Base-by-base conservation (phyloP, 2,329 filamentous ascomycete species). In the Fusarium austroafricanum region DNA sequence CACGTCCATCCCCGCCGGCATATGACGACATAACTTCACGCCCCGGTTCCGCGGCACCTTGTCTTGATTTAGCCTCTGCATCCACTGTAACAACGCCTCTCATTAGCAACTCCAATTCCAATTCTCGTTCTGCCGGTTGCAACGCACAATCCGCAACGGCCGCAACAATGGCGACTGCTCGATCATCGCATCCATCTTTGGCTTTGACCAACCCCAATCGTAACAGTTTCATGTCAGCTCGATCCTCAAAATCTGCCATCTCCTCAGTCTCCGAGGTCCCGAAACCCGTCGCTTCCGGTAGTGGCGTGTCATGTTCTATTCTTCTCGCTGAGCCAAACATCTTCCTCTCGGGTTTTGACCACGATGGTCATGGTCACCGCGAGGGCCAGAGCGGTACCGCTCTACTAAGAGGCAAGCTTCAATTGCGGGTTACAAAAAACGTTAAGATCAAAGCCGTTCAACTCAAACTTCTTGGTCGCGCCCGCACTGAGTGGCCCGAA, bases 401-500 rank as follows among this genome's bases (percentile, higher is more conserved):
- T 2, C 90, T 99, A 75, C 84, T 99, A 15, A 87, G 96, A 56
- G 96, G 96, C 18, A 94, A 90, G 69, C 79, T 99, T 56, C 90
- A 92, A 73, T 78, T 99, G 38, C 90, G 90, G 61, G 87, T 98
- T 14, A 90, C 92, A 44, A 98, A 98, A 76, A 92, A 92, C 68
- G 89, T 94, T 45, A 99, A 99, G 80, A 90, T 99, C 70, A 97
- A 97, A 82, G 91, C 93, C 6, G 87, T 99, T 23, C 94, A 92
- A 8, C 83, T 99, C 52, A 95, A 92, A 73, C 92, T 99, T 71
- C 87, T 90, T 39, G 96, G 95, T 29, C 91, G 89, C 75, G 93
- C 94, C 5, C 88, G 91, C 67, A 98, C 96, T 2, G 94, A 97
- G 75, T 99, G 96, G 96, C 95, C 96, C 17, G 96, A 98, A 82